Evolutionary conservation across 768 basidiomycete species (phyloP).

Genomic region (Trametopsis cervina): DNA sequence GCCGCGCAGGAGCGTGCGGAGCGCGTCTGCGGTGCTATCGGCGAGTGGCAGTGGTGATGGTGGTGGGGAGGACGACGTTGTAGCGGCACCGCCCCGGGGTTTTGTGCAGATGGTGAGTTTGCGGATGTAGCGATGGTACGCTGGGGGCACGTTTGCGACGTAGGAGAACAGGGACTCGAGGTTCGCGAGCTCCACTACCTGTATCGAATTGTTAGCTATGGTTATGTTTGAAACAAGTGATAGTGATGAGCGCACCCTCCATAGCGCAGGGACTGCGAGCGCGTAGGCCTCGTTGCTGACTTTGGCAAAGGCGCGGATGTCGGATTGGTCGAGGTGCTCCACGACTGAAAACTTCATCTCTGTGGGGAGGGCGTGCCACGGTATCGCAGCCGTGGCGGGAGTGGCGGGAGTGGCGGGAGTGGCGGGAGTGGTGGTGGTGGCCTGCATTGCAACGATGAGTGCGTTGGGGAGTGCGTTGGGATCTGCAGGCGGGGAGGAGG

Average conservation of each 20-base stretch:
- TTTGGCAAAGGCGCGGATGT: conserved; percentile 40
- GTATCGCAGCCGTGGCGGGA: conserved; percentile 4
- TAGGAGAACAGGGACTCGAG: conserved; percentile 44
- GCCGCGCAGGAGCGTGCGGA: conserved; percentile 43
- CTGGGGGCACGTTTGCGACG: conserved; percentile 46
- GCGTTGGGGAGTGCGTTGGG: not conserved
- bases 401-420: conserved; percentile 1
- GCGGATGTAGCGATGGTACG: conserved; percentile 43
- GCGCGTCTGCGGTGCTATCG: conserved; percentile 25
- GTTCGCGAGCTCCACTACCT: conserved; percentile 45
- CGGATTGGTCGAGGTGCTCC: conserved; percentile 36
- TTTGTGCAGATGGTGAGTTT: conserved; percentile 41
- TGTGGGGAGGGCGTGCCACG: conserved; percentile 53
- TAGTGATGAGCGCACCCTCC: conserved; percentile 38
- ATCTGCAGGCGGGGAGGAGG: not conserved
- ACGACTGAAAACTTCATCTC: conserved; percentile 62
- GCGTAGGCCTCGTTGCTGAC: conserved; percentile 45
- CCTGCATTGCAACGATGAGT: not conserved
- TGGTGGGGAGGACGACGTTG: conserved; percentile 11
- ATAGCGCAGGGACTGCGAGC: conserved; percentile 50
- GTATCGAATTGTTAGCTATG: conserved; percentile 5
- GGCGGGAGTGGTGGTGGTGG: conserved; percentile 4
- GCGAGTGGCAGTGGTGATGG: conserved; percentile 8
- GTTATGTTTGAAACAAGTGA: not conserved
- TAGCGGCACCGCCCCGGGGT: conserved; percentile 11